Base-by-base conservation (phyloP, 2,329 filamentous ascomycete genomes). In the Fusarium equiseti region DNA sequence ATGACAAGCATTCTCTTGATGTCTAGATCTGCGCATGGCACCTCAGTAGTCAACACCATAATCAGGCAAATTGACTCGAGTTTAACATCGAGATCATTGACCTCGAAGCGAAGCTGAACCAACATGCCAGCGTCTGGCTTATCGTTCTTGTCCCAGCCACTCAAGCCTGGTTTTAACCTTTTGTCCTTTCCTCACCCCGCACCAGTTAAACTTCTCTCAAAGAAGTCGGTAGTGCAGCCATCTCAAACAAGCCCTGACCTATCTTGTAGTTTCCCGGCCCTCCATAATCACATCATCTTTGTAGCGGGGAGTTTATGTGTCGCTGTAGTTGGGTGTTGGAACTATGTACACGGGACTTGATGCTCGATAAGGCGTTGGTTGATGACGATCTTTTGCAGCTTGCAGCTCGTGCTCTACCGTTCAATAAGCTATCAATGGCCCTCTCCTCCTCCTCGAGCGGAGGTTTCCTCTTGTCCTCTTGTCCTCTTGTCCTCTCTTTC, bases 321-420 rank as follows among this genome's bases (percentile, higher is more conserved):
- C 60, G 52, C 50, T 50, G 53, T 42, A 49, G n/a, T 13, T 38
- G 40, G n/a, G 59, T 42, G 42, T 52, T 29, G 43, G 6, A 7
- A 31, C 9, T 22, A 53, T 72, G 73, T 75, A 75, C 50, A 59
- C 26, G 59, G 26, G 55, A 76, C 70, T 46, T 63, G 10, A 50
- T 31, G 50, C 59, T 66, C 63, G 26, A 68, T 65, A 53, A 63
- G 55, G 55, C 26, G 42, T 63, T 59, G 51, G 59, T 70, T 55
- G 43, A 68, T 75, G 73, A 72, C 70, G 73, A 66, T 61, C 62
- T 57, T 38, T 48, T 59, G 60, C 52, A 71, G 56, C 27, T 59
- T 64, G 59, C 44, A 64, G 61, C 59, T 64, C 49, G 43, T 48
- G 32, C 46, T 63, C 12, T 44, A 27, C n/a, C 18, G 27, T 55